Evolutionary conservation across 805 yeast genomes (phyloP), one percentile per base, ranked within the genome.

Genomic region (Kodamaea leandrae): DNA sequence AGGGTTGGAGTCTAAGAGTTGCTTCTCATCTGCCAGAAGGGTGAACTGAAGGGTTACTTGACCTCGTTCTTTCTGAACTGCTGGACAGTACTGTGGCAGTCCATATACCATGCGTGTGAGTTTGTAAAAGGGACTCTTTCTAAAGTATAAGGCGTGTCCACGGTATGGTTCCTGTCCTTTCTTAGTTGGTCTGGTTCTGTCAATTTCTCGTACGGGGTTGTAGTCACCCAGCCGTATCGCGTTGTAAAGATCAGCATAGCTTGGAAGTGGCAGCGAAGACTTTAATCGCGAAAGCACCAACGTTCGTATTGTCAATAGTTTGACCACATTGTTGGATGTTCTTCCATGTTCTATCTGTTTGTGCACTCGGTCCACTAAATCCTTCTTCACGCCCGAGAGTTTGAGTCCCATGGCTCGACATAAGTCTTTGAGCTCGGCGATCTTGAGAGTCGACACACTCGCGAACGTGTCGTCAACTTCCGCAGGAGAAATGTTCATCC

Each of bases 361-460:
- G 37, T 63, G 55, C 5, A 86, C 58, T 24, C 88, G 66, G 25
- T 77, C 79, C 39, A 73, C 72, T 10, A 86, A 59, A 24, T 77
- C 83, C 15, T 73, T 71, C 58, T 86, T 87, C 27, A 79, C 64
- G 1, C 93, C 95, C 4, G 71, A 53, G 7, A 65, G 51, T 2
- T 77, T 60, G 14, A 82, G 58, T 2, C 74, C 73, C 13, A 80
- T 52, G 1, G 78, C 52, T 32, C 76, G 66, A 25, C 82, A 74
- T 1, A 82, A 52, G 14, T 63, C 70, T 56, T 80, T 81, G 41
- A 82, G 64, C 41, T 75, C 77, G 0, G 72, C 60, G 2, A 80
- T 78, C 49, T 73, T 75, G 47, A 2, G 70, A 64, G 30, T 62
- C 59, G 14, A 18, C 19, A 21, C 26, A 27, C 39, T 36, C 39